Evolutionary conservation across 1,284 basidiomycete species (phyloP), one percentile per base, ranked within the genome.

Genomic region (Porogramme epimiltina): DNA sequence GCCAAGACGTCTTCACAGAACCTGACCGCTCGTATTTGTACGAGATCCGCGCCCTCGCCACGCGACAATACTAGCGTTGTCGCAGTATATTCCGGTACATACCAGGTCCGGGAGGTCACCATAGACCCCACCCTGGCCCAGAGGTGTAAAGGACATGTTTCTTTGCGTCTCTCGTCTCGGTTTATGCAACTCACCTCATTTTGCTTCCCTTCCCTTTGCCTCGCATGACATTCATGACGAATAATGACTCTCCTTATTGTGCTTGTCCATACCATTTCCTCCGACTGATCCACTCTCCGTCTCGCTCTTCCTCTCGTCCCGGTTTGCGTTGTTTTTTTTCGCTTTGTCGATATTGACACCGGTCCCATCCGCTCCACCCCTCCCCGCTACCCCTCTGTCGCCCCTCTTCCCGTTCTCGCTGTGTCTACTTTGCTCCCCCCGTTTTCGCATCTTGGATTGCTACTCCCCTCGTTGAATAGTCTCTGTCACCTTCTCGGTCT

Each of bases 11-110:
- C 25, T 76, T 72, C 57, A 66, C 73, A 22, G 75, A 78, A 51
- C 73, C 78, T 26, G 82, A 84, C 62, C 81, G 83, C 51, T 77
- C 79, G 42, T 78, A 82, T 62, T 74, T 92, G 31, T 88, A 82
- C 68, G 89, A 91, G 68, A 91, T 92, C 58, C 83, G 89, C 59
- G 85, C 86, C 33, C 80, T 92, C 56, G 89, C 89, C 20, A 91
- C 88, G 31, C 81, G 88, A 65, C 85, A 84, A 67, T 91, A 91
- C 70, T 89, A 67, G 81, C 56, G 40, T 51, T 44, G 33, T 11
- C 26, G 33, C 18, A 26, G 3, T 43, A 31, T 43, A 34, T 26
- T 38, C 16, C 36, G 24, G 24, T 39, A 40, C 45, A 45, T 46
- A 47, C 38, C 18, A 37, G 9, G 9, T 18, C 34, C 34, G 16